These are phyloP conservation scores for Komagataella phaffii DNA, from an alignment of 805 yeast genomes.

Conservation along the genomic window DNA sequence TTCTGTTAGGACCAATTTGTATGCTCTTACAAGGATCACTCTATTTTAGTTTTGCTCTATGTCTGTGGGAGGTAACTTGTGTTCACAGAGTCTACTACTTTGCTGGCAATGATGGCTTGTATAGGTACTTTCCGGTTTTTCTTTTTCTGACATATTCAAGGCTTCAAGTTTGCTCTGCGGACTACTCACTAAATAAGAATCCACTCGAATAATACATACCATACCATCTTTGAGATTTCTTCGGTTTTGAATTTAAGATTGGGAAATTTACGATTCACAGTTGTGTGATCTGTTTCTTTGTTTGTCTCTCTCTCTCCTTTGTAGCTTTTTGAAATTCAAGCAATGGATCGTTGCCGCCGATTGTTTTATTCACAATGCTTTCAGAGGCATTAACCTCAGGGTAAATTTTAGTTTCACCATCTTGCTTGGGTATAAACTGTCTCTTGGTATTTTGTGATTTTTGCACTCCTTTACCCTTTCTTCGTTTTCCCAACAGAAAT, in stretches of 20 bases:
- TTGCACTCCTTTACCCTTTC: slow-evolving; percentile 19
- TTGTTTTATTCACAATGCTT: not conserved
- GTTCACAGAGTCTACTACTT: not conserved
- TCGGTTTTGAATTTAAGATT: not conserved
- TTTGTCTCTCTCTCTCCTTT: not conserved
- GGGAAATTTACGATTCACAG: not conserved
- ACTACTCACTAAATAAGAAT: too few species aligned
- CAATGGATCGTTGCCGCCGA: not conserved
- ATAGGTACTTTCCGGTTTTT: not conserved
- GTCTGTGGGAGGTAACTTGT: not conserved
- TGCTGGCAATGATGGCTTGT: not conserved
- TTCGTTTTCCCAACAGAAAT: slow-evolving; percentile 36
- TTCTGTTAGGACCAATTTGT: not conserved
- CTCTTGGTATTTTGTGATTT: not conserved
- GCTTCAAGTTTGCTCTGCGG: not conserved
- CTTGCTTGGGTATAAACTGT: not conserved
- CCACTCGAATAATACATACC: not conserved
- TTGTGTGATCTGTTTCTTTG: not conserved
- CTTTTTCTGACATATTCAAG: not conserved
- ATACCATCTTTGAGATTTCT: not conserved
- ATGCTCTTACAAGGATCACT: not conserved
- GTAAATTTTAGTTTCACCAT: not conserved
- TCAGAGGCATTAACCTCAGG: not conserved
- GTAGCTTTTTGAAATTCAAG: not conserved
- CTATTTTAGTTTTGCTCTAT: not conserved